Conservation (phyloP, 768 basidiomycete genomes). For the Pulveroboletus sp. region DNA sequence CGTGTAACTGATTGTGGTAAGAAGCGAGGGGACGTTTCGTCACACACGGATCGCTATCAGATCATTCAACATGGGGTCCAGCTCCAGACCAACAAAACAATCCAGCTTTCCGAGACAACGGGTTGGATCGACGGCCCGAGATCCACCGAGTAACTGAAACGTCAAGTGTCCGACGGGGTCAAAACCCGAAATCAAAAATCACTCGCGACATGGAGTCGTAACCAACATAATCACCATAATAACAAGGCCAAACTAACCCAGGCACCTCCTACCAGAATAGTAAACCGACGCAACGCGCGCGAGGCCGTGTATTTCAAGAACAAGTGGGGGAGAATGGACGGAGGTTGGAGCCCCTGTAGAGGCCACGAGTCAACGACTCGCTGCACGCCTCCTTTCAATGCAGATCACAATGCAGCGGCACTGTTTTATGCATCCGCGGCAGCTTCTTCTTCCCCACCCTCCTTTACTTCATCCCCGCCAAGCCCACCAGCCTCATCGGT, state of each 20-base stretch:
- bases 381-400: background rate
- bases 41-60: too few species aligned
- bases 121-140: too few species aligned
- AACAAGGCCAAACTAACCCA: background rate
- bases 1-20: too few species aligned
- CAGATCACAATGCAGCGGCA: constrained; percentile 19
- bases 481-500: constrained; percentile 26
- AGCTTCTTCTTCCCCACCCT: constrained; percentile 15
- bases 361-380: constrained; percentile 2
- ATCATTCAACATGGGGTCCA: too few species aligned
- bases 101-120: too few species aligned
- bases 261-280: constrained; percentile 1
- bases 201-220: too few species aligned
- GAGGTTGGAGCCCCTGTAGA: constrained; percentile 8
- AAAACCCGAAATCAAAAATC: constrained; percentile 2
- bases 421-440: constrained; percentile 12
- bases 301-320: background rate
- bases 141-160: too few species aligned
- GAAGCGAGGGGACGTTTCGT: too few species aligned
- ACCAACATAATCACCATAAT: background rate
- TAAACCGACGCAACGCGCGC: too few species aligned
- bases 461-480: constrained; percentile 19
- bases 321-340: constrained; percentile 17
- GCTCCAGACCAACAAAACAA: too few species aligned
- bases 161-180: too few species aligned